Evolutionary conservation across 768 basidiomycete species (phyloP), one percentile per base, ranked within the genome.

Genomic region (Zangia roseola): DNA sequence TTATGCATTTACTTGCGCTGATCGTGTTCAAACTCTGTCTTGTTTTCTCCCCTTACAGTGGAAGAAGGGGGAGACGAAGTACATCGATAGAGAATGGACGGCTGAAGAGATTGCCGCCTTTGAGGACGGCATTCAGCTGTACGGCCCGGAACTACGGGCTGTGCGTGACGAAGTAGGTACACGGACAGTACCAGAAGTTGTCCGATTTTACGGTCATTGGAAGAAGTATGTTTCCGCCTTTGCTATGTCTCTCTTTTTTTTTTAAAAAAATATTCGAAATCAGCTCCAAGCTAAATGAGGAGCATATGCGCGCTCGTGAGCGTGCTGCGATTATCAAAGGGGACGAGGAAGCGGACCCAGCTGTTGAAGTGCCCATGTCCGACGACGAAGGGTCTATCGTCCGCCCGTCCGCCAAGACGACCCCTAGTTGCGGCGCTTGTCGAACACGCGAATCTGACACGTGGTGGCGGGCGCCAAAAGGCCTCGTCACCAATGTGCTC

Each of bases 381-480:
- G 91, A 93, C 50, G 88, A 91, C 47, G 91, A 94, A 62, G 81
- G 81, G 10, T 94, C 91, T 2, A 74, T 91, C 53, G 76, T 87
- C 45, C 76, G 72, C 17, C 76, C 78, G 48, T 75, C 75, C 28
- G 74, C 75, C 36, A 83, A 74, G 61, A 71, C 74, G 31, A 79
- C 72, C 57, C 65, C 73, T 24, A 80, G 75, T 52, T 97, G 93
- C 60, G 91, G 88, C 30, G 89, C 90, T 4, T 97, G 93, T 65
- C 76, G 87, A 41, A 89, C 88, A 7, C 83, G 84, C 47, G 88
- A 91, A 51, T 88, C 88, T 6, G 75, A 75, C 31, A 71, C 69
- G 3, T 97, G 93, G 93, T 97, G 91, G 91, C 90, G 88, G 64
- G 91, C 92, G 13, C 94, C 93, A 3, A 90, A 90, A 62, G 88